Percentiles rank a stretch among this genome's conserved stretches.
phyloP scores from a whole-genome alignment of 495 filamentous ascomycete species.

The Aspergillus biplanus region DNA sequence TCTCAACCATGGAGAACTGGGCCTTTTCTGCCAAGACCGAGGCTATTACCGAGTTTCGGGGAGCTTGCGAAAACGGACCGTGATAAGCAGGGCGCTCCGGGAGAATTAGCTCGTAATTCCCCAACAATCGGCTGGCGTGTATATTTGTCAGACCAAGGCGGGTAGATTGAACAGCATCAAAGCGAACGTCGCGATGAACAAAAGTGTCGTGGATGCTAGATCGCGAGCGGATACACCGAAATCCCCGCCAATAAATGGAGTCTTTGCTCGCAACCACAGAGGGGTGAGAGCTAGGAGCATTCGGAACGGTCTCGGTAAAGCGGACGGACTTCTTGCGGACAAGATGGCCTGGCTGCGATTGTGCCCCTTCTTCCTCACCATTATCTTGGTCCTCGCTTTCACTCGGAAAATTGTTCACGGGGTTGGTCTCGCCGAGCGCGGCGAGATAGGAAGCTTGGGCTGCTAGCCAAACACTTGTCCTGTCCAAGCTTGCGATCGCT shows the following conservation, averaged over 20 bases:
- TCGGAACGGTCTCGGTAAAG: conserved; percentile 62
- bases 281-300: conserved; percentile 39
- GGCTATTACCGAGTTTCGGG: conserved; percentile 53
- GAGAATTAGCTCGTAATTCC: conserved; percentile 68
- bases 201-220: conserved; percentile 72
- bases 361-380: conserved; percentile 26
- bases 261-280: conserved; percentile 57
- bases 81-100: conserved; percentile 52
- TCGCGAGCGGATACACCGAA: conserved; percentile 67
- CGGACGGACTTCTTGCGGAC: conserved; percentile 73
- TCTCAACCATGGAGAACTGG: conserved; percentile 61
- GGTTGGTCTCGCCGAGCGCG: conserved; percentile 68
- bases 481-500: conserved; percentile 69
- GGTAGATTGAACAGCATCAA: conserved; percentile 84
- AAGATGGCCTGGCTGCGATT: conserved; percentile 31
- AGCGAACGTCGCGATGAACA: conserved; percentile 79
- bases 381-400: conserved; percentile 24
- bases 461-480: conserved; percentile 79
- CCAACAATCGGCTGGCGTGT: conserved; percentile 73
- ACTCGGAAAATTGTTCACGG: conserved; percentile 50
- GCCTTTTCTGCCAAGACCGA: conserved; percentile 49
- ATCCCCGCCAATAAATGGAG: conserved; percentile 90
- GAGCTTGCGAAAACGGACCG: conserved; percentile 55
- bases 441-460: conserved; percentile 78
- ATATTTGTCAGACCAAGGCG: conserved; percentile 66